Evolutionary conservation across 2,329 filamentous ascomycete species (phyloP).

Genomic region (Nemania sp.): DNA sequence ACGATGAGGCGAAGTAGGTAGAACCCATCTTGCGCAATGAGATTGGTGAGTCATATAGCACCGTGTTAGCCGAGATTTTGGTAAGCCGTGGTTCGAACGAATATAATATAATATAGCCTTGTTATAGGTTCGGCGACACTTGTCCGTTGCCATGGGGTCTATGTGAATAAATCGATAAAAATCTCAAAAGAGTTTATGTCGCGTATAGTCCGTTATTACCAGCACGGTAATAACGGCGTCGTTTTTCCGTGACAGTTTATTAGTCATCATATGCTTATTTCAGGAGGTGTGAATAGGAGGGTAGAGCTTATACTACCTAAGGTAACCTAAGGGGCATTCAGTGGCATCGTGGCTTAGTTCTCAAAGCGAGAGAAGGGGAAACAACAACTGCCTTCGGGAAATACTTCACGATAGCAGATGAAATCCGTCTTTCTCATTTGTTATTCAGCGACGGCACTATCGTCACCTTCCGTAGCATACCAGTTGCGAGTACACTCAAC

Average conservation of each 20-base stretch:
- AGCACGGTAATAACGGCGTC: no score
- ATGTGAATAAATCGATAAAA: no score
- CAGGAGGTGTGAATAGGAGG: slow-evolving; percentile 9
- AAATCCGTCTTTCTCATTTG: slow-evolving; percentile 20
- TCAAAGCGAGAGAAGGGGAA: not conserved
- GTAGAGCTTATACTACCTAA: slow-evolving; percentile 22
- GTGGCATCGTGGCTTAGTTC: slow-evolving; percentile 6
- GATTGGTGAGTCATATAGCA: slow-evolving; percentile 20
- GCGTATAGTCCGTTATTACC: no score
- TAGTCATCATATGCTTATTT: slow-evolving; percentile 9
- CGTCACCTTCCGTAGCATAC: not conserved
- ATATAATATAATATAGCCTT: slow-evolving; percentile 39
- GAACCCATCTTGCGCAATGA: slow-evolving; percentile 25
- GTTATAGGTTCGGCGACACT: not conserved
- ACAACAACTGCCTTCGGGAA: slow-evolving; percentile 25
- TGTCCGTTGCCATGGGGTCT: slow-evolving; percentile 29
- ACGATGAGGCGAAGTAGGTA: not conserved
- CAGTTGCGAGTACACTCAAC: slow-evolving; percentile 15
- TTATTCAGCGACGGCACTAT: slow-evolving; percentile 41
- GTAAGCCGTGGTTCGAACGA: slow-evolving; percentile 39
- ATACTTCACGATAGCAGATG: slow-evolving; percentile 13
- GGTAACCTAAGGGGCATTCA: slow-evolving; percentile 13
- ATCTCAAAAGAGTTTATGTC: not conserved
- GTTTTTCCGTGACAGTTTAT: slow-evolving; percentile 19
- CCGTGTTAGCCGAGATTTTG: slow-evolving; percentile 18